A percentile compares a stretch with the other conserved stretches of the same genome.
Conservation (phyloP, 345 rosid genomes). For the Aethionema arabicum region DNA sequence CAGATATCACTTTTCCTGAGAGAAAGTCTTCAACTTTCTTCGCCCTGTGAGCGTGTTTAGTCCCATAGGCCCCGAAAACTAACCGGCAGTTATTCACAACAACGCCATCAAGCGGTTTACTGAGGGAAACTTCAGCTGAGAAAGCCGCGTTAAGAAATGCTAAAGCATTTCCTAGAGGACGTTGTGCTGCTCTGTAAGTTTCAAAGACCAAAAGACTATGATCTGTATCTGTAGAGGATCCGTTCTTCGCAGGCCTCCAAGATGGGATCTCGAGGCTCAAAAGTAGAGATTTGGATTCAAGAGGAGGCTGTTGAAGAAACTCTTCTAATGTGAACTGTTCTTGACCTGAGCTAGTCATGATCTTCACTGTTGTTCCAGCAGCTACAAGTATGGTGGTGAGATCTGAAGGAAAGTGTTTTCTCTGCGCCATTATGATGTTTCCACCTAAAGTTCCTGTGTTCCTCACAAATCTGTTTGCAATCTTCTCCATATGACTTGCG, state of each 20-base stretch:
- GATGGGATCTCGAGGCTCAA: constrained; percentile 51
- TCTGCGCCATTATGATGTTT: constrained; percentile 81
- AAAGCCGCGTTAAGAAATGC: constrained; percentile 87
- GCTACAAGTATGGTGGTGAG: constrained; percentile 74
- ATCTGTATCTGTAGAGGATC: constrained; percentile 23
- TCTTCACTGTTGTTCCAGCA: constrained; percentile 54
- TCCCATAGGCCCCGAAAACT: constrained; percentile 85
- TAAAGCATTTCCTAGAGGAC: constrained; percentile 83
- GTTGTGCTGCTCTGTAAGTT: constrained; percentile 83
- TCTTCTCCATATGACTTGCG: constrained; percentile 72
- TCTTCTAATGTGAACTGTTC: constrained; percentile 62
- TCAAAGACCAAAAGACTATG: constrained; percentile 49
- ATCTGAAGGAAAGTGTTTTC: constrained; percentile 76
- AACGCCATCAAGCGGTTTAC: constrained; percentile 38
- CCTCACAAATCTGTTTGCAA: constrained; percentile 58
- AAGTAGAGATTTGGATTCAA: constrained; percentile 56
- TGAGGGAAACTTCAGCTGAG: constrained; percentile 61
- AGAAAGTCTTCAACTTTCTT: constrained; percentile 59
- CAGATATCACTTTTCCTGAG: constrained; percentile 50
- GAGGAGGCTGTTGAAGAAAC: constrained; percentile 63
- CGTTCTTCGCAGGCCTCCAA: constrained; percentile 27
- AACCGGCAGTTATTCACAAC: constrained; percentile 50
- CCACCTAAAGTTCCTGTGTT: constrained; percentile 80
- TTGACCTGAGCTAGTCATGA: constrained; percentile 38
- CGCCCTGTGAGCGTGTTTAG: constrained; percentile 68